Evolutionary conservation across 345 rosid genomes (phyloP).

Genomic region (Gossypium turneri): DNA sequence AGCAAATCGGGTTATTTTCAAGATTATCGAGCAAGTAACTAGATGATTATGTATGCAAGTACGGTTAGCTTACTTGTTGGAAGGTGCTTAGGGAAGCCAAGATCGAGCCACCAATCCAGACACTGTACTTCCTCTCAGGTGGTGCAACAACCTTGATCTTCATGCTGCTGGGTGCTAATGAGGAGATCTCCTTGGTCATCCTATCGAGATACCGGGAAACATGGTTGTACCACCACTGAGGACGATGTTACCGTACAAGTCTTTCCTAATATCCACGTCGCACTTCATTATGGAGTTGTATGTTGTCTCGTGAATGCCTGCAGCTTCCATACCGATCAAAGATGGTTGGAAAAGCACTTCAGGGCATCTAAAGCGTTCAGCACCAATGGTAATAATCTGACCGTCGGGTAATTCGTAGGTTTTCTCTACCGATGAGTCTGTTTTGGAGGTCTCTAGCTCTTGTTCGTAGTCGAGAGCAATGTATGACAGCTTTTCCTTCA

Average conservation of each 20-base stretch:
- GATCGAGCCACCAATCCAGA: constrained; percentile 93
- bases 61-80: constrained; percentile 62
- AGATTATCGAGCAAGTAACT: background rate
- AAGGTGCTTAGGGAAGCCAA: constrained; percentile 93
- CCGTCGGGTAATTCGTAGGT: constrained; percentile 86
- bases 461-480: constrained; percentile 91
- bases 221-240: constrained; percentile 95
- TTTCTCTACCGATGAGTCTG: constrained; percentile 82
- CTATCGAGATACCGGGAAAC: constrained; percentile 87
- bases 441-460: constrained; percentile 85
- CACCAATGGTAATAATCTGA: constrained; percentile 87
- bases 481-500: constrained; percentile 90
- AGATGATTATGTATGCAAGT: background rate
- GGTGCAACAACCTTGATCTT: constrained; percentile 94
- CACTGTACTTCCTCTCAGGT: constrained; percentile 89
- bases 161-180: constrained; percentile 94
- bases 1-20: background rate
- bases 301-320: constrained; percentile 89
- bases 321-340: constrained; percentile 92
- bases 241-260: constrained; percentile 83
- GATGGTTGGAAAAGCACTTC: constrained; percentile 97
- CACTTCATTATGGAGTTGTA: constrained; percentile 95
- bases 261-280: constrained; percentile 85
- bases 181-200: constrained; percentile 93
- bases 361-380: constrained; percentile 90